Base-by-base conservation (phyloP, 75 land plant genomes). In the Cryptomeria japonica region DNA sequence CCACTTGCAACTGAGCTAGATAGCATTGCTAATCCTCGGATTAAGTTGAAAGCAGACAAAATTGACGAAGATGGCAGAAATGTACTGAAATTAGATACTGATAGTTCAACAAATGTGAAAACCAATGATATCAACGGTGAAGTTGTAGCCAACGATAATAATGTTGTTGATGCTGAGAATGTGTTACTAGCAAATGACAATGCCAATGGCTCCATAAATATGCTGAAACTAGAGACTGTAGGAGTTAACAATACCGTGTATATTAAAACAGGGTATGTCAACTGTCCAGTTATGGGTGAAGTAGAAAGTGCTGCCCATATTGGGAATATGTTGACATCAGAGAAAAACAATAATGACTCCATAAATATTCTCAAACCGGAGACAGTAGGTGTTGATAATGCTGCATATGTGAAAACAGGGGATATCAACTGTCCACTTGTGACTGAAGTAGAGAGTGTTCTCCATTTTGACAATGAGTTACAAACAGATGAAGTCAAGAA, bases 211-310 rank as follows among this genome's bases (percentile, higher is more conserved):
- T 44, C 3, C 32, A 42, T 11, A 80, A 80, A 80, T 80, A 28
- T 80, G 49, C 47, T 44, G 83, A 80, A 41, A 80, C 47, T 39
- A 80, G 83, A 80, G 83, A 80, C 31, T 44, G 49, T 80, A 5
- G 83, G 22, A 42, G 83, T 28, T 44, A 28, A 80, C 13, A 11
- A 22, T 42, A 22, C 49, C 8, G 13, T 28, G 12, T 6, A 11
- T 80, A 9, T 28, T 25, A 80, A 80, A 22, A 78, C 38, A 78
- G 42, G 42, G 41, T 18, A 78, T 78, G 13, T 58, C 49, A 47
- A 47, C 11, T 47, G 49, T 61, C 25, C 68, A 78, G 39, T 36
- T 78, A 6, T 37, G 44, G 3, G 22, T 0, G 80, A 78, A 78
- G 28, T 34, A 38, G 28, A 39, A 14, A 78, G 41, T 78, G 44